Conservation (phyloP, 352 stramenopile genomes). For the Globisporangium splendens region DNA sequence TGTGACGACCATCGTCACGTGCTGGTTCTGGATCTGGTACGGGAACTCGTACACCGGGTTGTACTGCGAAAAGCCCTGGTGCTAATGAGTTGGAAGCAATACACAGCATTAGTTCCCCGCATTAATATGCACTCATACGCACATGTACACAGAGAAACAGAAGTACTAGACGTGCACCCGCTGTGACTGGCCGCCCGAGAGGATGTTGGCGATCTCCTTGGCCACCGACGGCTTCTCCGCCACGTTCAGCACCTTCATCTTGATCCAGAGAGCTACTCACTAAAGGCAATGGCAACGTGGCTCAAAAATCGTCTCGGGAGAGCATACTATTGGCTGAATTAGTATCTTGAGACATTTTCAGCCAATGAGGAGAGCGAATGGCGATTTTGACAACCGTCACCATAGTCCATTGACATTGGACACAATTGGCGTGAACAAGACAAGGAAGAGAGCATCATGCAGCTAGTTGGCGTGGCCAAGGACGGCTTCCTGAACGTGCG, state of each 20-base stretch:
- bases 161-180: slow-evolving; percentile 36
- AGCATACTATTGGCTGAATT: slow-evolving; percentile 20
- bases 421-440: not conserved
- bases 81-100: slow-evolving; percentile 23
- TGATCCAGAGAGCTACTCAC: not conserved
- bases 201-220: slow-evolving; percentile 94
- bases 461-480: slow-evolving; percentile 7
- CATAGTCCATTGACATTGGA: not conserved
- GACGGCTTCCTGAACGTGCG: slow-evolving; percentile 78
- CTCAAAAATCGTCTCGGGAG: not conserved
- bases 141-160: not conserved
- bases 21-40: slow-evolving; percentile 78
- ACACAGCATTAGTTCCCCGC: too few species aligned
- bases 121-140: not conserved
- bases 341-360: not conserved
- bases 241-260: slow-evolving; percentile 94
- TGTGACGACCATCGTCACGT: slow-evolving; percentile 92
- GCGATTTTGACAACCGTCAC: slow-evolving; percentile 4
- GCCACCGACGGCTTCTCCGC: slow-evolving; percentile 99
- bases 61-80: slow-evolving; percentile 76
- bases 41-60: slow-evolving; percentile 92
- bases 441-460: slow-evolving; percentile 5
- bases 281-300: not conserved
- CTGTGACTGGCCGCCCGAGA: slow-evolving; percentile 69
- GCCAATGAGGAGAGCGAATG: slow-evolving; percentile 10